phyloP scores from a whole-genome alignment of 805 yeast species.

The Wickerhamiella bombiphila region DNA sequence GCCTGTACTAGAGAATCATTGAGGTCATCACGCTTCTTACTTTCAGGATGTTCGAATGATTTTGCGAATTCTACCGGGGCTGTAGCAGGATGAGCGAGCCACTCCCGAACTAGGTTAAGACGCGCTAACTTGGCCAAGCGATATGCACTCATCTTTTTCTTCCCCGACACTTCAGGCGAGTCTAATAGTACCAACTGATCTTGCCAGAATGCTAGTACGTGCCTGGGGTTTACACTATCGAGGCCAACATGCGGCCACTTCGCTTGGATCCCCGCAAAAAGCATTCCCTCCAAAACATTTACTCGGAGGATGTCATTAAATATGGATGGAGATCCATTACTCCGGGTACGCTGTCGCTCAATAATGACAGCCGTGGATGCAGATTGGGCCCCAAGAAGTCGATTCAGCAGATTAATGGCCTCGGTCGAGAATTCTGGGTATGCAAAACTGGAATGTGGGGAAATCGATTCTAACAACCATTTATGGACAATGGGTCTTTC shows the following conservation, averaged over 20 bases:
- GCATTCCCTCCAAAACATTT: slow-evolving; percentile 40
- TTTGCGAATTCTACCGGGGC: slow-evolving; percentile 8
- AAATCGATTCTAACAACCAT: slow-evolving; percentile 8
- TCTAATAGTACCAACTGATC: neutral
- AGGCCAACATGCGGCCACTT: slow-evolving; percentile 7
- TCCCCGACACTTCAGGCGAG: neutral
- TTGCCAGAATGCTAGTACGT: slow-evolving; percentile 19
- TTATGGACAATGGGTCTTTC: slow-evolving; percentile 3
- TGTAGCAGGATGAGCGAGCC: slow-evolving; percentile 11
- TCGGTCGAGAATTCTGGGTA: slow-evolving; percentile 20
- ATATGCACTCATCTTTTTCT: slow-evolving; percentile 10
- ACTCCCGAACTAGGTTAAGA: slow-evolving; percentile 10
- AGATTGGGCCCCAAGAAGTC: slow-evolving; percentile 17
- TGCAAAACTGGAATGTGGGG: slow-evolving; percentile 10
- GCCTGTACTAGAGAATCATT: slow-evolving; percentile 55
- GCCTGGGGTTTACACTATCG: slow-evolving; percentile 18
- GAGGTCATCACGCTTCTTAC: slow-evolving; percentile 46
- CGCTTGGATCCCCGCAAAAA: slow-evolving; percentile 20
- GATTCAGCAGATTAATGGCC: slow-evolving; percentile 14
- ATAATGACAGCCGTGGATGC: slow-evolving; percentile 28
- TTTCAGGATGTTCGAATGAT: neutral
- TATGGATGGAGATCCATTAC: slow-evolving; percentile 32
- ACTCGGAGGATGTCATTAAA: slow-evolving; percentile 38
- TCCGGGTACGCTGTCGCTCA: slow-evolving; percentile 44
- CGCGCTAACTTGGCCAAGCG: slow-evolving; percentile 17